phyloP scores from a whole-genome alignment of 2,329 filamentous ascomycete species.

The Colletotrichum sp. region DNA sequence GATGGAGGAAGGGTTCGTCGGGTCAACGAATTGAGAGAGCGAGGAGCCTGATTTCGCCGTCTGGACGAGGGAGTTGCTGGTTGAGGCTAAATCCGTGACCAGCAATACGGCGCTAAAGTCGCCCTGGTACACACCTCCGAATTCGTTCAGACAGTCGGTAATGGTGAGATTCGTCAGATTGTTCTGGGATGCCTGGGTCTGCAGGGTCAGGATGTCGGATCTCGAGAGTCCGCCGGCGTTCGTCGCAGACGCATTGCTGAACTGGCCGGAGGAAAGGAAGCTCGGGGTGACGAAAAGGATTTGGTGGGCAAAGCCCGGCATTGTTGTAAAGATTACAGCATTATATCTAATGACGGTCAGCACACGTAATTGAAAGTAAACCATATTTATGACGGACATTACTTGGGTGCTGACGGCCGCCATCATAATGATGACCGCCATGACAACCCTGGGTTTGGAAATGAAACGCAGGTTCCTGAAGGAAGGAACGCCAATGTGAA shows the following conservation, averaged over 20 bases:
- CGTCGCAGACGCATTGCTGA: constrained; percentile 36
- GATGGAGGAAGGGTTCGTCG: constrained; percentile 9
- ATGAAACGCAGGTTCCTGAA: constrained; percentile 53
- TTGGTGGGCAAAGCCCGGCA: constrained; percentile 35
- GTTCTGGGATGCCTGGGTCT: constrained; percentile 32
- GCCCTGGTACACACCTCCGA: constrained; percentile 34
- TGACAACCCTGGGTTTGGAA: constrained; percentile 40
- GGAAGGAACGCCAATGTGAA: constrained; percentile 60
- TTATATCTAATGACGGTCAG: constrained; percentile 47
- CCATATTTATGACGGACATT: constrained; percentile 44
- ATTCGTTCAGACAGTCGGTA: constrained; percentile 33
- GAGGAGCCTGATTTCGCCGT: constrained; percentile 31
- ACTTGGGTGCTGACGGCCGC: constrained; percentile 51
- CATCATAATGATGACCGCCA: constrained; percentile 44
- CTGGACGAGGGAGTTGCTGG: constrained; percentile 36
- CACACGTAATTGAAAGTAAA: background rate
- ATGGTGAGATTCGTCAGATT: constrained; percentile 35
- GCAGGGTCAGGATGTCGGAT: constrained; percentile 38
- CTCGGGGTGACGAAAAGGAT: constrained; percentile 38
- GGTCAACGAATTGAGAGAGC: constrained; percentile 19
- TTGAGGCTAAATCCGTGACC: constrained; percentile 29
- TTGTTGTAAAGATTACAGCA: constrained; percentile 51
- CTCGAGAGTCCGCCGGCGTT: constrained; percentile 39
- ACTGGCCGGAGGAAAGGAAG: constrained; percentile 40
- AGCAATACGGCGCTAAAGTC: constrained; percentile 39